These are phyloP conservation scores for Gossypium thurberi DNA, from an alignment of 345 rosid genomes.

Conservation along the genomic window DNA sequence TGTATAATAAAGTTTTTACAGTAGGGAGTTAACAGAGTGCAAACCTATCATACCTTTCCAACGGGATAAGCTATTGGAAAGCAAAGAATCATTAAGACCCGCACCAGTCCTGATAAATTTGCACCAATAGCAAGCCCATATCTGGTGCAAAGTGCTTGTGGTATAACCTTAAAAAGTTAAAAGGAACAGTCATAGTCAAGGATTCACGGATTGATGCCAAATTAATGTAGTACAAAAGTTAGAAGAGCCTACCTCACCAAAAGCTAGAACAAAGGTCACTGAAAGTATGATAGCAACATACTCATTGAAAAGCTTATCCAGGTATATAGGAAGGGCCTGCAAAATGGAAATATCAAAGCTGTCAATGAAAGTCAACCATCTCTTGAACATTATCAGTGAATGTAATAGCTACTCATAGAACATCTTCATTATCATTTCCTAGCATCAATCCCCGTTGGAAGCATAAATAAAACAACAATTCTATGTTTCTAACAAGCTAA, in stretches of 20 bases:
- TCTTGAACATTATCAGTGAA: not conserved
- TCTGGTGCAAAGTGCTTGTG: conserved; percentile 85
- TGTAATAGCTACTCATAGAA: not conserved
- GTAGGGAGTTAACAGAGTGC: not conserved
- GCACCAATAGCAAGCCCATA: conserved; percentile 96
- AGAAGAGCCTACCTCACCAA: conserved; percentile 72
- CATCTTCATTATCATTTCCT: not conserved
- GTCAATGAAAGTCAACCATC: not conserved
- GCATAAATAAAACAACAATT: too few species aligned
- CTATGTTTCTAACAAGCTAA: not conserved
- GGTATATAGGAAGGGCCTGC: conserved; percentile 92
- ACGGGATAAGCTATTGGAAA: conserved; percentile 88
- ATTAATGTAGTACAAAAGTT: not conserved
- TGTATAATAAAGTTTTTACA: not conserved
- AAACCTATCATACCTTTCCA: conserved; percentile 54
- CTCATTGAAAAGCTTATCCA: conserved; percentile 89
- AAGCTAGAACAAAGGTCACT: conserved; percentile 79
- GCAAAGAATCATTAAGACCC: conserved; percentile 70
- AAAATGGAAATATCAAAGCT: conserved; percentile 3
- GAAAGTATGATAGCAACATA: conserved; percentile 85
- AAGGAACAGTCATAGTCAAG: not conserved
- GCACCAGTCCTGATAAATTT: conserved; percentile 78
- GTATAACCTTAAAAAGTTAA: conserved; percentile 58
- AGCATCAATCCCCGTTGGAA: not conserved
- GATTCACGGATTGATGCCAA: conserved; percentile 5